Conservation (phyloP, 345 rosid species). For the Combretum micranthum region DNA sequence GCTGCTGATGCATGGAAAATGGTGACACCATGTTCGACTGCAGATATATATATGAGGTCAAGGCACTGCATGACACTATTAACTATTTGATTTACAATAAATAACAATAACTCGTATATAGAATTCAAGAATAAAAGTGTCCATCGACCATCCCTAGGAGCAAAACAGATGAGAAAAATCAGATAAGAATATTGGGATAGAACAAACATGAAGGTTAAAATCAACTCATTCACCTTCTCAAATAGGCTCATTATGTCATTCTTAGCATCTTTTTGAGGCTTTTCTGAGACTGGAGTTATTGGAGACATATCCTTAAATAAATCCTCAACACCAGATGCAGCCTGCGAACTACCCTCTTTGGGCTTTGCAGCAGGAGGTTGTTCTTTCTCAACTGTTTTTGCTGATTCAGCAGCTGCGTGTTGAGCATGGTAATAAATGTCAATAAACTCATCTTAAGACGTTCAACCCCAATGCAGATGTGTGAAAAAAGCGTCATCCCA, state of each 20-base stretch:
- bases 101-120: too few species aligned
- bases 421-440: slow-evolving; percentile 4
- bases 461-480: too few species aligned
- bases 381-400: slow-evolving; percentile 38
- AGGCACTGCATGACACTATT: too few species aligned
- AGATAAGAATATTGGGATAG: neutral
- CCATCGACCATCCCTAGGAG: too few species aligned
- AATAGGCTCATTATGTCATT: slow-evolving; percentile 95
- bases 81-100: too few species aligned
- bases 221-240: slow-evolving; percentile 63
- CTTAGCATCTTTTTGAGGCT: slow-evolving; percentile 75
- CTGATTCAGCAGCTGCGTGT: slow-evolving; percentile 59
- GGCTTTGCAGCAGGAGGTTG: slow-evolving; percentile 32
- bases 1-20: slow-evolving; percentile 90
- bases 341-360: slow-evolving; percentile 36
- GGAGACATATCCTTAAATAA: slow-evolving; percentile 58
- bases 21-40: slow-evolving; percentile 93
- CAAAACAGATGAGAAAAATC: neutral
- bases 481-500: too few species aligned
- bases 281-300: slow-evolving; percentile 32
- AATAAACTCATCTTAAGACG: neutral
- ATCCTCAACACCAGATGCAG: slow-evolving; percentile 66
- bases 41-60: slow-evolving; percentile 4
- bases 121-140: too few species aligned
- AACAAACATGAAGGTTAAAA: neutral